A percentile compares a stretch with the other conserved stretches of the same genome.
Conservation (phyloP, 257 asterid genomes). For the Handroanthus guayacan region DNA sequence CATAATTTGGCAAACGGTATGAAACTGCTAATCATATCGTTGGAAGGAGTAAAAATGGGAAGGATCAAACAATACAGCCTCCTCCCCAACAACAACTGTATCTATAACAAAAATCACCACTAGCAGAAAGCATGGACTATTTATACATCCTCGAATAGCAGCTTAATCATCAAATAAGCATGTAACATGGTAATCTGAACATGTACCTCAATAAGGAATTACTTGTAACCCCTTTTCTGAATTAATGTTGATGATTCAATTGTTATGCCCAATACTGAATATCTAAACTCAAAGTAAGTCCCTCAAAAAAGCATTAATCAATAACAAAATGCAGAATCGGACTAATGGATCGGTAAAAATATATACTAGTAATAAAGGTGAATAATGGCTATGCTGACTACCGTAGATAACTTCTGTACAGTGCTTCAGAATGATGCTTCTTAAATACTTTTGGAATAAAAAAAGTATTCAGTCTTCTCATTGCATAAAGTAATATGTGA, state of each 20-base stretch:
- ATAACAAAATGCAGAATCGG: constrained; percentile 9
- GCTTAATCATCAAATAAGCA: not conserved
- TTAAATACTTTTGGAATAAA: not conserved
- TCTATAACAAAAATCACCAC: not conserved
- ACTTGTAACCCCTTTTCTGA: not conserved
- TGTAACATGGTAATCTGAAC: not conserved
- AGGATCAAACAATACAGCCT: not conserved
- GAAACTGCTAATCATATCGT: not conserved
- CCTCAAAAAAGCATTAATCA: constrained; percentile 13
- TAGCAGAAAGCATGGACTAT: not conserved
- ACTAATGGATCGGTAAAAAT: not conserved
- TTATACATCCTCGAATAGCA: constrained; percentile 16
- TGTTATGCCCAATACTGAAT: not conserved
- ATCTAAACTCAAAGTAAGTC: not conserved
- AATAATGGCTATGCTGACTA: not conserved
- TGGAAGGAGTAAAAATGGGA: constrained; percentile 21
- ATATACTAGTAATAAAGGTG: not conserved
- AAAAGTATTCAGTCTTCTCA: not conserved
- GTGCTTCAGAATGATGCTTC: not conserved
- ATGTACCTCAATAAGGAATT: not conserved
- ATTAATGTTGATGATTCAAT: constrained; percentile 6
- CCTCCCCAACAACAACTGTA: not conserved
- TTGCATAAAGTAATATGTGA: not conserved
- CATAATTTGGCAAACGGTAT: constrained; percentile 16
- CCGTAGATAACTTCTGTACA: not conserved